phyloP scores from a whole-genome alignment of 83 land plant genomes.

The Thuja plicata region DNA sequence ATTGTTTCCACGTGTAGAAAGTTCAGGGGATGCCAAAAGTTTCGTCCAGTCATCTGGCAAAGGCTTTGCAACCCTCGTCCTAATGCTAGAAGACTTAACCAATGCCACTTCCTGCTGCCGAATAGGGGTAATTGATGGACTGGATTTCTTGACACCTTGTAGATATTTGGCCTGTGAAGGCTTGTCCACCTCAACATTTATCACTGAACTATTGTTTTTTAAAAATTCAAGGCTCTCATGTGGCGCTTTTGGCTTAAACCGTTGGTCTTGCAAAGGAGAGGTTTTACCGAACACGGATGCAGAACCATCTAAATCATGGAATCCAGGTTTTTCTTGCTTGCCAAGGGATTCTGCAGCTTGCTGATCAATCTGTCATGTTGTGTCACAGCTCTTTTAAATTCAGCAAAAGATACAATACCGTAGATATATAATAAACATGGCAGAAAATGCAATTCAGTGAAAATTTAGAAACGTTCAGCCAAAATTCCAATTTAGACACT shows the following conservation, averaged over 20 bases:
- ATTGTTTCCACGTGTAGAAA: conserved; percentile 4
- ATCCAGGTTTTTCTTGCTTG: conserved; percentile 33
- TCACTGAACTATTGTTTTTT: conserved; percentile 24
- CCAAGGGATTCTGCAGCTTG: conserved; percentile 75
- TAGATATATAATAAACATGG: background rate
- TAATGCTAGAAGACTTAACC: background rate
- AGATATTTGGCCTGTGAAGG: conserved; percentile 5
- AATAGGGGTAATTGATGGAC: background rate
- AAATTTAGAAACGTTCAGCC: background rate
- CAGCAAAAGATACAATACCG: background rate
- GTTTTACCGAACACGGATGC: background rate
- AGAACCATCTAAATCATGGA: conserved; percentile 8
- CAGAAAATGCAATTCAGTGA: background rate
- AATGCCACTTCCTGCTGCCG: background rate
- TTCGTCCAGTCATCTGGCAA: conserved; percentile 49
- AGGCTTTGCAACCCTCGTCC: conserved; percentile 9
- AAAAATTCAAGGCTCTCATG: conserved; percentile 19
- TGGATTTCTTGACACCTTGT: conserved; percentile 7
- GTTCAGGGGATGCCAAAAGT: conserved; percentile 33
- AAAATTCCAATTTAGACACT: background rate
- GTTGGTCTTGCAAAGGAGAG: conserved; percentile 8
- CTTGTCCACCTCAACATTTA: background rate
- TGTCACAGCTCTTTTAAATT: background rate
- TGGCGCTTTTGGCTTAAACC: conserved; percentile 19
- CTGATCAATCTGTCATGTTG: conserved; percentile 58